Evolutionary conservation across 768 basidiomycete species (phyloP).

Genomic region (Tremella yokohamensis): DNA sequence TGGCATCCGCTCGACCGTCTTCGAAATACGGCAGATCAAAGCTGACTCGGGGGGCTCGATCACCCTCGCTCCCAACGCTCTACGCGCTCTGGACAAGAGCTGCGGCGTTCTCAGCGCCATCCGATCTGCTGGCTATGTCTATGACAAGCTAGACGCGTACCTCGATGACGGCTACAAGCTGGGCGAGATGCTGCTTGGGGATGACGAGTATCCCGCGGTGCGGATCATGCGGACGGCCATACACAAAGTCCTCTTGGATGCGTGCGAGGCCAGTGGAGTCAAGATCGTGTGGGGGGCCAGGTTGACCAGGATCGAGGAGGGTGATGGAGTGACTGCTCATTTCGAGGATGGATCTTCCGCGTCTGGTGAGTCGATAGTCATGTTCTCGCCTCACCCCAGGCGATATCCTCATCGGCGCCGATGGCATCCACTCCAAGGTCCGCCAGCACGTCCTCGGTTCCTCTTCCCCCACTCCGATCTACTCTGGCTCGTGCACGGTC

Average conservation of each 20-base stretch:
- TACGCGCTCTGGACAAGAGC: constrained; percentile 25
- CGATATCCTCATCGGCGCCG: constrained; percentile 26
- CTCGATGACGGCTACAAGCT: constrained; percentile 18
- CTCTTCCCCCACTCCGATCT: constrained; percentile 14
- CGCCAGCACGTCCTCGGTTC: constrained; percentile 32
- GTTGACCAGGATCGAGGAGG: constrained; percentile 23
- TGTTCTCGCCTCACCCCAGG: constrained; percentile 1
- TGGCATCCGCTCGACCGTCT: constrained; percentile 28
- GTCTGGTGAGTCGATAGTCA: background rate
- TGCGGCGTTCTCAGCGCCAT: constrained; percentile 27
- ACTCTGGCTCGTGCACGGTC: constrained; percentile 12
- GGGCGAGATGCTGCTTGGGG: constrained; percentile 9
- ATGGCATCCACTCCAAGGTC: constrained; percentile 37
- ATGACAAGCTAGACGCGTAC: constrained; percentile 18
- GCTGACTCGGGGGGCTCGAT: constrained; percentile 26
- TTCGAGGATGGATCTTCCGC: constrained; percentile 29
- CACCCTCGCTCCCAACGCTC: constrained; percentile 25
- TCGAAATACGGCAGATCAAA: constrained; percentile 20
- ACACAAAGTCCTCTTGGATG: constrained; percentile 24
- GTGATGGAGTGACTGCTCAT: constrained; percentile 16
- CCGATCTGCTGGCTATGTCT: constrained; percentile 15
- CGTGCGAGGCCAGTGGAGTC: constrained; percentile 10
- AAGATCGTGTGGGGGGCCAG: constrained; percentile 18
- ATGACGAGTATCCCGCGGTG: constrained; percentile 21
- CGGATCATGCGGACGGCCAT: constrained; percentile 29